phyloP scores from a whole-genome alignment of 2,329 filamentous ascomycete species.

The Alternaria solani region DNA sequence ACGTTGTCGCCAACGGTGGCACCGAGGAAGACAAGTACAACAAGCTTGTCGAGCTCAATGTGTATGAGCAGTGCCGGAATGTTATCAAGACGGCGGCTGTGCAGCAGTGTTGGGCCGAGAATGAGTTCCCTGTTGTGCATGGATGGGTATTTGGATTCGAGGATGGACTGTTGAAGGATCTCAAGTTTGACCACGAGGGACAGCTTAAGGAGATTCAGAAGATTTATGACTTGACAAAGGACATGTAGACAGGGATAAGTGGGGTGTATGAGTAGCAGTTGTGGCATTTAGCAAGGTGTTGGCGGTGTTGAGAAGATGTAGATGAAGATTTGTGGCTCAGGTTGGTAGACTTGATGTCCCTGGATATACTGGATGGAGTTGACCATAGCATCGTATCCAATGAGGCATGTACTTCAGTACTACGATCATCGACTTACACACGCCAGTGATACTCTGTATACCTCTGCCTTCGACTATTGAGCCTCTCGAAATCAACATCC shows the following conservation, averaged over 20 bases:
- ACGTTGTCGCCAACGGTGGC: conserved; percentile 24
- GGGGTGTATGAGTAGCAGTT: conserved; percentile 11
- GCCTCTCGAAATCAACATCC: no score
- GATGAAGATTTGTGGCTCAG: neutral
- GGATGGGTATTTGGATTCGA: conserved; percentile 77
- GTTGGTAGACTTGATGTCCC: neutral
- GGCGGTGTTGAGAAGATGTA: neutral
- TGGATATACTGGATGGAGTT: neutral
- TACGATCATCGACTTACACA: neutral
- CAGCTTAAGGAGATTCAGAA: conserved; percentile 67
- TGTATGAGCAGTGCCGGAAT: conserved; percentile 50
- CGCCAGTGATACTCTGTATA: neutral
- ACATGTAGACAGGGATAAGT: conserved; percentile 2
- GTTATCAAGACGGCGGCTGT: conserved; percentile 59
- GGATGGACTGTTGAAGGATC: conserved; percentile 71
- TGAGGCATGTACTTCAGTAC: neutral
- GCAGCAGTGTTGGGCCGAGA: conserved; percentile 67
- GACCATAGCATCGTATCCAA: neutral
- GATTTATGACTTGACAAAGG: conserved; percentile 63
- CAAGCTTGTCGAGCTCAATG: conserved; percentile 49
- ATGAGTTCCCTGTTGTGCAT: conserved; percentile 73
- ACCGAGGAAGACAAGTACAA: conserved; percentile 44
- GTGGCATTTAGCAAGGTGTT: conserved; percentile 20
- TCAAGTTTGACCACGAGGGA: conserved; percentile 68
- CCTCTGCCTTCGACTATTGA: no score